Base-by-base conservation (phyloP, 257 asterid species). In the Nicotiana tabacum region DNA sequence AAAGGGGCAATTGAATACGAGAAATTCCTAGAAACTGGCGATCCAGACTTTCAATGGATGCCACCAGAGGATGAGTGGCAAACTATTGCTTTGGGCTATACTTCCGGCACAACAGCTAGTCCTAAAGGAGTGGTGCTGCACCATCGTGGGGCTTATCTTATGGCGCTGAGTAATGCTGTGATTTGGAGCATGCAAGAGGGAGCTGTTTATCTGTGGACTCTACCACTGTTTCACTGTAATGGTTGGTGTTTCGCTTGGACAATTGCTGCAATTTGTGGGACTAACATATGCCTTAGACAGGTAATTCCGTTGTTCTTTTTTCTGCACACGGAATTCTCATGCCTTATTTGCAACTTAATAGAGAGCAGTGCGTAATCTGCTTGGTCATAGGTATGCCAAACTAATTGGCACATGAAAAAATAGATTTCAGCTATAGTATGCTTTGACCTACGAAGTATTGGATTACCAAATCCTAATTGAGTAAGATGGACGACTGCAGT, bases 61-160 rank as follows among this genome's bases (percentile, higher is more conserved):
- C 91, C 95, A 21, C 99, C 99, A 5, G 80, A 90, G 78, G 99
- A 95, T 68, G 99, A 95, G 90, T 95, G 99, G 99, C 97, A 95
- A 7, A 94, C 96, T 84, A 95, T 95, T 72, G 86, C 99, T 48
- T 82, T 94, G 84, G 98, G 98, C 29, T 95, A 95, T 84, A 95
- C 99, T 58, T 95, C 99, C 0, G 99, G 99, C 32, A 95, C 99
- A 3, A 95, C 99, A 0, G 99, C 99, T 64, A 95, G 97, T 83
- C 99, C 99, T n/a, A 95, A 95, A 88, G 97, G 99, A 72, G 99
- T 95, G 65, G 98, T 95, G 66, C 85, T 95, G 87, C 99, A 95
- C 80, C 99, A 95, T 83, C 91, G 99, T 43, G 99, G 99, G 64
- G 99, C 99, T 8, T 92, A 95, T 82, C 92, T 95, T 70, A 95